Base-by-base conservation (phyloP, 148 eudicot species). In the Polygonum maritimum region DNA sequence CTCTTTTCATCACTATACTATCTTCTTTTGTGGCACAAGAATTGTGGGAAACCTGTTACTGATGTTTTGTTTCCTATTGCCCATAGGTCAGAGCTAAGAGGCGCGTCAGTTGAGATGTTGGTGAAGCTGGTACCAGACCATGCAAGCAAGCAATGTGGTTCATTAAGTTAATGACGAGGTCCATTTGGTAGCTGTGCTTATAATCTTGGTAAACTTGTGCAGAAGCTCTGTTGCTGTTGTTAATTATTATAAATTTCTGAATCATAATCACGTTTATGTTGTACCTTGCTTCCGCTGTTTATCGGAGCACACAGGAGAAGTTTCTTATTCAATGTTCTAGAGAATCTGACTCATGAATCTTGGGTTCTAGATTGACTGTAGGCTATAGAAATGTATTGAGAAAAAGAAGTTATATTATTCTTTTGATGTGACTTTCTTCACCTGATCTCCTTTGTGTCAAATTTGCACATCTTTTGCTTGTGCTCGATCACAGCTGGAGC, bases 91-190 rank as follows among this genome's bases (percentile, higher is more conserved):
- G n/a, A n/a, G n/a, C n/a, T n/a, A n/a, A n/a, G n/a, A n/a, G n/a
- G n/a, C n/a, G n/a, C n/a, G n/a, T n/a, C n/a, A n/a, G n/a, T n/a
- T n/a, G n/a, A n/a, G n/a, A n/a, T n/a, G n/a, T n/a, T n/a, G n/a
- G n/a, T n/a, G n/a, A n/a, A n/a, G n/a, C 39, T 26, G 0, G 31
- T 76, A 60, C 78, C 78, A 16, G 78, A 63, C 48, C 78, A 67
- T 26, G 78, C 78, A 10, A 76, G 48, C 16, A 76, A 76, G 77
- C 77, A 75, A 22, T 57, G 70, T 38, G 62, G 38, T 16, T 75
- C 21, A 11, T 21, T 57, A n/a, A 48, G 71, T 41, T 75, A 45
- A 75, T 60, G 71, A 58, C 16, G 15, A 60, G 36, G 12, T 21
- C 63, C 63, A 12, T 57, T 26, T 57, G 38, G 36, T 62, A 62